Base-by-base conservation (phyloP, 257 asterid genomes). In the Lycium ferocissimum region DNA sequence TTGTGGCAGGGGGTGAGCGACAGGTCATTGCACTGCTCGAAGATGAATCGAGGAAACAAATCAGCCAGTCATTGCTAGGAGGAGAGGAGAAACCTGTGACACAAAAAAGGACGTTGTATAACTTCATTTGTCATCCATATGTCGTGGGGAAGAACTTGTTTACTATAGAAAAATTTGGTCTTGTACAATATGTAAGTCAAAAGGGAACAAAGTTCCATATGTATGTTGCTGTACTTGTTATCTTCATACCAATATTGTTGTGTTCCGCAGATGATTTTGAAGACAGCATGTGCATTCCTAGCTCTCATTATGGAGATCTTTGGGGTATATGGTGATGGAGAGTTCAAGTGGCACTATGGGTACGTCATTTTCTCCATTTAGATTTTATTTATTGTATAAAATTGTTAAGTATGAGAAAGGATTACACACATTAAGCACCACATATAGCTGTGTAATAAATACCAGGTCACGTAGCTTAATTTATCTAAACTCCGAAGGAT, bases 321-420 rank as follows among this genome's bases (percentile, higher is more conserved):
- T 57, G 98, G 98, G n/a, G 95, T 92, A 14, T 97, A 97, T 82
- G 98, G 98, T 47, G 98, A 96, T 83, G 99, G 99, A 47, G 88
- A 95, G 87, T 97, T 97, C 84, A 91, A 93, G 87, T 95, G 99
- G 99, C 83, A 94, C 81, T 93, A 92, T 1, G 99, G 98, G 99
- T 96, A 94, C 15, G 94, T 72, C 35, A 80, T 13, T 33, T 69
- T 38, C 84, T 61, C 63, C 49, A 82, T 63, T 53, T 63, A 2
- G 20, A 54, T 62, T 59, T 59, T 38, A 5, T 17, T 8, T 63
- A 15, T 20, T 33, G 49, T 53, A 76, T 14, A 20, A 26, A 13
- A 53, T 26, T 54, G 66, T 26, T n/a, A 53, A 7, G 47, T 76
- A 0, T 13, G 26, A 76, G 63, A 76, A 78, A 26, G 4, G 6